phyloP scores from a whole-genome alignment of 2,329 filamentous ascomycete genomes.

The Chalara sp. region DNA sequence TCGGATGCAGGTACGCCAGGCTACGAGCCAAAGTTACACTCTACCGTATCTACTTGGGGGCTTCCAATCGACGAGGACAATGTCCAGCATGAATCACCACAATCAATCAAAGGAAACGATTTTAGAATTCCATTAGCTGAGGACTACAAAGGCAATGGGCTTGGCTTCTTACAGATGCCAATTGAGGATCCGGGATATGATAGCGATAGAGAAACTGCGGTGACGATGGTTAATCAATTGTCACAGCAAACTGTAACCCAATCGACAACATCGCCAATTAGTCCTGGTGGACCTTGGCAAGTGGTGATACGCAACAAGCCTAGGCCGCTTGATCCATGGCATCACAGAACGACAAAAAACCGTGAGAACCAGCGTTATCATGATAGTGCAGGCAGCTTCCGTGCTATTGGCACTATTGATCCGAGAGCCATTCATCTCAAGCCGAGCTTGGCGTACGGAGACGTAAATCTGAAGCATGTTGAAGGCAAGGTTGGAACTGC shows the following conservation, averaged over 20 bases:
- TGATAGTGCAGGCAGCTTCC: conserved; percentile 38
- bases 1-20: conserved; percentile 38
- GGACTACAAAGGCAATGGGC: too few relatives aligned
- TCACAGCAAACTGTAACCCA: conserved; percentile 13
- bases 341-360: conserved; percentile 35
- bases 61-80: conserved; percentile 13
- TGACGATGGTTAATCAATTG: conserved; percentile 12
- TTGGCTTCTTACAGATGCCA: too few relatives aligned
- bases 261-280: conserved; percentile 3
- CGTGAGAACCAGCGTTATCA: conserved; percentile 34
- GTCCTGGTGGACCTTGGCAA: conserved; percentile 20
- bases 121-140: too few relatives aligned
- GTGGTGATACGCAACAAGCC: conserved; percentile 9
- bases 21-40: conserved; percentile 15
- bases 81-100: conserved; percentile 20
- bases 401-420: conserved; percentile 29
- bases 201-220: conserved; percentile 20
- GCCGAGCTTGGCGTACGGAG: background rate
- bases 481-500: conserved; percentile 17
- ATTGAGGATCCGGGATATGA: conserved; percentile 16
- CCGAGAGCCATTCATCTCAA: conserved; percentile 6
- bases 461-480: conserved; percentile 18
- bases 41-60: conserved; percentile 21
- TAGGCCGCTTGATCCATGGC: conserved; percentile 19
- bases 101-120: background rate